Evolutionary conservation across 331 rosid species (phyloP).

Genomic region (Telfairia occidentalis): DNA sequence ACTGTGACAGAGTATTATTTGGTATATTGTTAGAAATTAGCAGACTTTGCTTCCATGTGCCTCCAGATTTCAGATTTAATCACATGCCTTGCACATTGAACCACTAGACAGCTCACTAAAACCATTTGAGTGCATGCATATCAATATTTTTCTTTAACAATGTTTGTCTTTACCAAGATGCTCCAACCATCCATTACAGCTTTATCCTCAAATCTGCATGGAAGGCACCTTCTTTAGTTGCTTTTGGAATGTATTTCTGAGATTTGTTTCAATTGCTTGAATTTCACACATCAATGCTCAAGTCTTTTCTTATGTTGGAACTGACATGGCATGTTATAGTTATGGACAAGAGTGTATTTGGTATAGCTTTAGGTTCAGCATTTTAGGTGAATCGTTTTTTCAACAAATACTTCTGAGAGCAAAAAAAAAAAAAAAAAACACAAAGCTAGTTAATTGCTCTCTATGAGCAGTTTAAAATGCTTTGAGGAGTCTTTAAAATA

Average conservation of each 20-base stretch:
- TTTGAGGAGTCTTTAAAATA: not conserved
- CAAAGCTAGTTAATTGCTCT: not conserved
- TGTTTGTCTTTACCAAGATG: not conserved
- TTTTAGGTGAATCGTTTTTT: not conserved
- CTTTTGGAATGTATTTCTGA: not conserved
- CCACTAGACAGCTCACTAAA: not conserved
- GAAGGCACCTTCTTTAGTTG: not conserved
- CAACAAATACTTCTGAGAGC: not conserved
- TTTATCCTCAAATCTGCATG: slow-evolving; percentile 1
- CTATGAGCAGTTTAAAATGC: not conserved
- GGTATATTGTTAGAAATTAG: not conserved
- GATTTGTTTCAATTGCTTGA: not conserved
- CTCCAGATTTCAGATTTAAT: not conserved
- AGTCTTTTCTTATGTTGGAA: not conserved
- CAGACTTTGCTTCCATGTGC: not conserved
- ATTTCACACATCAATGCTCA: not conserved
- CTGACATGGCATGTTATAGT: not conserved
- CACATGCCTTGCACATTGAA: not conserved
- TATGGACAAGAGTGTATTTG: not conserved
- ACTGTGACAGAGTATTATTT: not conserved
- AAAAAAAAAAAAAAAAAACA: too few species aligned
- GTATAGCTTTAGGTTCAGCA: not conserved
- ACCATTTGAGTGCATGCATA: slow-evolving; percentile 4
- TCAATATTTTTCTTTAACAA: not conserved
- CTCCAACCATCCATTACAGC: not conserved